Evolutionary conservation across 768 basidiomycete species (phyloP).

Genomic region (Amanita exitialis): DNA sequence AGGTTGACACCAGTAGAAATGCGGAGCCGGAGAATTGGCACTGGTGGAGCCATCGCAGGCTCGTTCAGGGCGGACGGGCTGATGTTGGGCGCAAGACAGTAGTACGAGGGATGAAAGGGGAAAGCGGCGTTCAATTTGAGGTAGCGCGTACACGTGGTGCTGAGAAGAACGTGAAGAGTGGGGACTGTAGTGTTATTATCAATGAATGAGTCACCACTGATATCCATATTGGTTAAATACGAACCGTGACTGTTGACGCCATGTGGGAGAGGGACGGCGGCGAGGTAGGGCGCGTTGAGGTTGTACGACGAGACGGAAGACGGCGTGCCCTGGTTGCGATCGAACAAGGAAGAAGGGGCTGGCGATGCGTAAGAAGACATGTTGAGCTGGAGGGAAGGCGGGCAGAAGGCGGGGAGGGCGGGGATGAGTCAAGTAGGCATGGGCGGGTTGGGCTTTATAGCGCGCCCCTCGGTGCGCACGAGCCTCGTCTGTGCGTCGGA

Average conservation of each 20-base stretch:
- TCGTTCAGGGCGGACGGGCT: not conserved
- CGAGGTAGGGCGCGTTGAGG: not conserved
- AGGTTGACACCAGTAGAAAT: not conserved
- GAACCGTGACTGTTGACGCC: not conserved
- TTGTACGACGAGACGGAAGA: slow-evolving; percentile 2
- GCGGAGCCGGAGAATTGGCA: not conserved
- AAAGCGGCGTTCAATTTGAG: not conserved
- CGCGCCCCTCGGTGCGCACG: not conserved
- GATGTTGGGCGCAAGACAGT: not conserved
- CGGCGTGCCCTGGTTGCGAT: slow-evolving; percentile 2
- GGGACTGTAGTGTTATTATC: not conserved
- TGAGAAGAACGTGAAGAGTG: not conserved
- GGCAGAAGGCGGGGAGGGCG: not conserved
- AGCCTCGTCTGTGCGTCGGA: not conserved
- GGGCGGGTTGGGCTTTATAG: slow-evolving; percentile 2
- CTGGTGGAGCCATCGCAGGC: not conserved
- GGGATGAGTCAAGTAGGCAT: slow-evolving; percentile 1
- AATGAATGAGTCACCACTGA: not conserved
- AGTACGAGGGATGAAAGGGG: not conserved
- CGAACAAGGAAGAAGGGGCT: slow-evolving; percentile 3
- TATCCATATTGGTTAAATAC: not conserved
- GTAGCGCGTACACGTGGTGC: not conserved
- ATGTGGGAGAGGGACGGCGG: slow-evolving; percentile 3
- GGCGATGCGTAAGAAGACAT: slow-evolving; percentile 1
- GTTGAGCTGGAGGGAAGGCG: not conserved